phyloP scores from a whole-genome alignment of 441 rosid genomes.

The Corymbia calophylla region DNA sequence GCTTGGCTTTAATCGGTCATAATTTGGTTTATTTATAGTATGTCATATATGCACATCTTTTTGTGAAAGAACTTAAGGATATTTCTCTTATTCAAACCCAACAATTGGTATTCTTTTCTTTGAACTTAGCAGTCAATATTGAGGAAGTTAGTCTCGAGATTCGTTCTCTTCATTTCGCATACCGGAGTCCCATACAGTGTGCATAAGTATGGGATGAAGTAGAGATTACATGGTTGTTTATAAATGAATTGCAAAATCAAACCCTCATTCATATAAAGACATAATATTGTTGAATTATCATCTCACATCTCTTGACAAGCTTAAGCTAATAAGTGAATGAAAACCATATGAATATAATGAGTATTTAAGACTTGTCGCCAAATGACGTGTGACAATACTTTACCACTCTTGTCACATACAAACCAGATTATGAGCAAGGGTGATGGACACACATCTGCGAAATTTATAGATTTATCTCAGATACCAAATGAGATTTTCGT shows the following conservation, averaged over 20 bases:
- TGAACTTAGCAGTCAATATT: neutral
- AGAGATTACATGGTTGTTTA: neutral
- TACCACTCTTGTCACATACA: neutral
- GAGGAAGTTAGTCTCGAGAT: neutral
- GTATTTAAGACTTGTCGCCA: too few species aligned
- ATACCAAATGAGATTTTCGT: neutral
- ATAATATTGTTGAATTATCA: too few species aligned
- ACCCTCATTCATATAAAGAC: neutral
- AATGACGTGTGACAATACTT: neutral
- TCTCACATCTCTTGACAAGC: accelerated
- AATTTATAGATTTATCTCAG: neutral
- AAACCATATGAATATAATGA: too few species aligned
- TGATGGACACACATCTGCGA: accelerated
- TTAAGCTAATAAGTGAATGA: neutral
- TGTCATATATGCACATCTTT: neutral
- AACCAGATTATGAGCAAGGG: neutral
- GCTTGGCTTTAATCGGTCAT: neutral
- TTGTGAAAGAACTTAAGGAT: neutral
- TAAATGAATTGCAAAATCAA: neutral
- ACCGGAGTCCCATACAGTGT: too few species aligned
- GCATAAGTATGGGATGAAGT: neutral
- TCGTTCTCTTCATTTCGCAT: neutral
- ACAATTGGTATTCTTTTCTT: neutral
- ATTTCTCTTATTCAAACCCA: neutral
- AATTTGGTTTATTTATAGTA: neutral